phyloP scores from a whole-genome alignment of 805 yeast genomes.

The Zygoascus biomembranicola region DNA sequence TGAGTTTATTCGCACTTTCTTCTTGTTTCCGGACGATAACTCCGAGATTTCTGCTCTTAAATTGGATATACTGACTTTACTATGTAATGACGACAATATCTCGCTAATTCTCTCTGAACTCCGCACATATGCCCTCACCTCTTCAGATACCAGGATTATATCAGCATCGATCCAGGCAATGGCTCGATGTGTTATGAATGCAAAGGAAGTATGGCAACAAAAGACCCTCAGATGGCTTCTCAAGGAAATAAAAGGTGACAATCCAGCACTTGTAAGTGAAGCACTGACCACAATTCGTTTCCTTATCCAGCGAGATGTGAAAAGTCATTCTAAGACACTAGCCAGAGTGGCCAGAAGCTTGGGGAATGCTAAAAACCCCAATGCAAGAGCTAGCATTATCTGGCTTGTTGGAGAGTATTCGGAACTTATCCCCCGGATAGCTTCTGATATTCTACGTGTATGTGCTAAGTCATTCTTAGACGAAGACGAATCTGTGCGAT shows the following conservation, averaged over 20 bases:
- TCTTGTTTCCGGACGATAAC: constrained; percentile 48
- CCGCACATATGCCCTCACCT: constrained; percentile 42
- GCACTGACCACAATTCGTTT: constrained; percentile 64
- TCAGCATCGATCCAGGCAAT: constrained; percentile 52
- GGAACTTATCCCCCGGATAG: constrained; percentile 37
- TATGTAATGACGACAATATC: constrained; percentile 49
- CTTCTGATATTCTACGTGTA: constrained; percentile 69
- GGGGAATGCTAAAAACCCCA: constrained; percentile 14
- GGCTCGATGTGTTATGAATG: constrained; percentile 48
- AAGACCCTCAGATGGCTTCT: constrained; percentile 56
- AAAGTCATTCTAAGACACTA: constrained; percentile 46
- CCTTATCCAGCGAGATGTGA: constrained; percentile 56
- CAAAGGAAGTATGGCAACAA: constrained; percentile 38
- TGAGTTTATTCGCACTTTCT: constrained; percentile 32
- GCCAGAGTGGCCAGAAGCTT: constrained; percentile 36
- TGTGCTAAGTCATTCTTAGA: constrained; percentile 41
- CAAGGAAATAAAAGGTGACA: constrained; percentile 34
- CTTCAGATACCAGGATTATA: constrained; percentile 23
- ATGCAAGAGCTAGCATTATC: constrained; percentile 72
- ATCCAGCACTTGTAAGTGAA: constrained; percentile 43
- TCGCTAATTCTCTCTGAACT: constrained; percentile 50
- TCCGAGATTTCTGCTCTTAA: constrained; percentile 41
- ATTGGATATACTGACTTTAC: constrained; percentile 49
- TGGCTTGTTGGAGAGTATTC: constrained; percentile 90
- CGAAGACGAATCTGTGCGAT: constrained; percentile 52